Percentiles rank a stretch among this genome's conserved stretches.
Conservation (phyloP, 1,139 yeast species). For the Debaryomyces psychrophilus region DNA sequence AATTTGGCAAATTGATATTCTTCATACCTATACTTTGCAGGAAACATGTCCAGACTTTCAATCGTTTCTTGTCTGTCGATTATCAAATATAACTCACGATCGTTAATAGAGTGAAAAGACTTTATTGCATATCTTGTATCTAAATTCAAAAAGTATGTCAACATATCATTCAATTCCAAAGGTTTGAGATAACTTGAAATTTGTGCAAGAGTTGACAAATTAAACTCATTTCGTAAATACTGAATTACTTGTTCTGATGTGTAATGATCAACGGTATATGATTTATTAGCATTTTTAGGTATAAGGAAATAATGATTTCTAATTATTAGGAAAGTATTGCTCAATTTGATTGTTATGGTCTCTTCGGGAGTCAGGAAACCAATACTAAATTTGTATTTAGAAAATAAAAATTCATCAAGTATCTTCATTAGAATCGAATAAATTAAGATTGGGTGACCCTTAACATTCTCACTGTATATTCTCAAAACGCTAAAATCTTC, state of each 20-base stretch:
- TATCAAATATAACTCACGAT: slow-evolving; percentile 11
- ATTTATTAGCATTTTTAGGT: not conserved
- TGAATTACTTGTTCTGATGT: slow-evolving; percentile 15
- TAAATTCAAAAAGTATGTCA: slow-evolving; percentile 16
- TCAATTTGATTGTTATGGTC: slow-evolving; percentile 10
- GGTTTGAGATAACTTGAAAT: slow-evolving; percentile 19
- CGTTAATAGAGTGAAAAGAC: slow-evolving; percentile 15
- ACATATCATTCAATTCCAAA: slow-evolving; percentile 16
- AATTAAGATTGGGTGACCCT: slow-evolving; percentile 28
- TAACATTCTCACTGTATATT: slow-evolving; percentile 28
- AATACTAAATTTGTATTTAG: slow-evolving; percentile 6
- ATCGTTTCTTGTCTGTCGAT: slow-evolving; percentile 1
- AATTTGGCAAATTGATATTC: slow-evolving; percentile 18
- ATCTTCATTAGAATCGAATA: slow-evolving; percentile 27
- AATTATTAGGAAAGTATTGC: slow-evolving; percentile 19
- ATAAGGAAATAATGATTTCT: slow-evolving; percentile 12
- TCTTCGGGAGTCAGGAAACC: not conserved
- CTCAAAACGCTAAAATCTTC: slow-evolving; percentile 35
- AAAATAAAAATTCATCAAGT: slow-evolving; percentile 21
- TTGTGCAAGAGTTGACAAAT: slow-evolving; percentile 11
- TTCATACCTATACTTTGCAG: slow-evolving; percentile 4
- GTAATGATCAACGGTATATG: slow-evolving; percentile 1
- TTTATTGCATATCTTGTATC: slow-evolving; percentile 16
- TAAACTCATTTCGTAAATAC: slow-evolving; percentile 15
- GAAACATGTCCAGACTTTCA: not conserved